Base-by-base conservation (phyloP, 2,329 filamentous ascomycete species). In the Aspergillus sclerotialis region DNA sequence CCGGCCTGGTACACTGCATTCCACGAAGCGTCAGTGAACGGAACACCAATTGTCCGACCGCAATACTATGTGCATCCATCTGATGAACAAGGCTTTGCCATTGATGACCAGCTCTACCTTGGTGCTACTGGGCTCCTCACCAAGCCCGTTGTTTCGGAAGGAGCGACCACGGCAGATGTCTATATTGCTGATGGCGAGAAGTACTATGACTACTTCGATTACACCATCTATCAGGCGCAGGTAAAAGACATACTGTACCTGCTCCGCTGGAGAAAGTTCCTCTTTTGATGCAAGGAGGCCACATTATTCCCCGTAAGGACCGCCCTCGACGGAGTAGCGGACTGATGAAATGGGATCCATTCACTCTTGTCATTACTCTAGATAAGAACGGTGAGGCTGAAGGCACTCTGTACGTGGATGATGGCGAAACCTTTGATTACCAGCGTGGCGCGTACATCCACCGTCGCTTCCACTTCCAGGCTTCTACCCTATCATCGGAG, bases 1-100 rank as follows among this genome's bases (percentile, higher is more conserved):
- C 92, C 92, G 17, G 79, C 85, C 1, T 96, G 89, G 89, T 98
- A 98, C 62, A 96, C 90, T 2, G 88, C 90, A 7, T 98, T 98
- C 72, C 87, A 90, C 55, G 80, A 93, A 53, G 87, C 92, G 9
- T 82, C 85, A 49, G 72, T 79, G 11, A 79, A 85, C 30, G 90
- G 89, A 26, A 84, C 80, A 36, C 92, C 92, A 0, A 90, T 98
- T 48, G 71, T 98, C 36, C 78, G 86, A 33, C 90, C 92, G 7
- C 88, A 96, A 66, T 94, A 89, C 67, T 96, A 90, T 68, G 83
- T 87, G 2, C 86, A 94, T 54, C 92, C 92, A 0, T 69, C 74
- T 1, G 88, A 93, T 46, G 90, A 95, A 60, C 72, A 72, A 31
- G 88, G 88, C n/a, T 93, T 96, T 53, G 77, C 72, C 3, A 72